These are phyloP conservation scores for Saccharomyces eubayanus DNA, from an alignment of 805 yeast species.

Conservation along the genomic window DNA sequence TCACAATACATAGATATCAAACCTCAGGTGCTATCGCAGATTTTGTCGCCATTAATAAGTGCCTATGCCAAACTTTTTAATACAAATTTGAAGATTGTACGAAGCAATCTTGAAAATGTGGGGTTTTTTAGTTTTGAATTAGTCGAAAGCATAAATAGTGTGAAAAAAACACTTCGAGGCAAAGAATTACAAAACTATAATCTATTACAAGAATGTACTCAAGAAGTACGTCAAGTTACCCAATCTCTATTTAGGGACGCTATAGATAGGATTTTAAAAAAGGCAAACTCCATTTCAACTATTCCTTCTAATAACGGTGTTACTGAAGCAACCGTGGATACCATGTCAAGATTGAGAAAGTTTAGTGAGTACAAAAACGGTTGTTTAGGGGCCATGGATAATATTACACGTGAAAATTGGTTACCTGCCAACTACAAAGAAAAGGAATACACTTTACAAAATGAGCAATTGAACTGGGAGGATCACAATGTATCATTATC, in stretches of 20 bases:
- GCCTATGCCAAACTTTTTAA: slow-evolving; percentile 35
- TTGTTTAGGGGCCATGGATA: slow-evolving; percentile 39
- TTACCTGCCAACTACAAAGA: slow-evolving; percentile 42
- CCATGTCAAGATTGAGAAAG: slow-evolving; percentile 57
- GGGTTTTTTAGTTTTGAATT: slow-evolving; percentile 52
- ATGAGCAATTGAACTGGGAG: slow-evolving; percentile 5
- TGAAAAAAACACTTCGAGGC: slow-evolving; percentile 29
- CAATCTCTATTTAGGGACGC: slow-evolving; percentile 47
- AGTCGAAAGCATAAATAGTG: slow-evolving; percentile 38
- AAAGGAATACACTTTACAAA: slow-evolving; percentile 21
- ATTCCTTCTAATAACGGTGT: slow-evolving; percentile 64
- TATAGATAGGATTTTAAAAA: slow-evolving; percentile 45
- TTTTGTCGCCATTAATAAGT: slow-evolving; percentile 32
- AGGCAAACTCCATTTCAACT: slow-evolving; percentile 38
- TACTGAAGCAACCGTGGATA: slow-evolving; percentile 63
- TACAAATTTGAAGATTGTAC: slow-evolving; percentile 34
- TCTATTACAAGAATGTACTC: slow-evolving; percentile 22
- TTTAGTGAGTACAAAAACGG: slow-evolving; percentile 55
- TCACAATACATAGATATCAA: slow-evolving; percentile 28
- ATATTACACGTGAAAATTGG: slow-evolving; percentile 58
- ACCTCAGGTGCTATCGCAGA: slow-evolving; percentile 25
- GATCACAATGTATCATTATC: slow-evolving; percentile 46
- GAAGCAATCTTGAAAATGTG: slow-evolving; percentile 37
- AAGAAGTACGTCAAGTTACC: slow-evolving; percentile 23
- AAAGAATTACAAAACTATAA: slow-evolving; percentile 14